phyloP scores from a whole-genome alignment of 345 rosid species.

The Eucalyptus cloeziana region DNA sequence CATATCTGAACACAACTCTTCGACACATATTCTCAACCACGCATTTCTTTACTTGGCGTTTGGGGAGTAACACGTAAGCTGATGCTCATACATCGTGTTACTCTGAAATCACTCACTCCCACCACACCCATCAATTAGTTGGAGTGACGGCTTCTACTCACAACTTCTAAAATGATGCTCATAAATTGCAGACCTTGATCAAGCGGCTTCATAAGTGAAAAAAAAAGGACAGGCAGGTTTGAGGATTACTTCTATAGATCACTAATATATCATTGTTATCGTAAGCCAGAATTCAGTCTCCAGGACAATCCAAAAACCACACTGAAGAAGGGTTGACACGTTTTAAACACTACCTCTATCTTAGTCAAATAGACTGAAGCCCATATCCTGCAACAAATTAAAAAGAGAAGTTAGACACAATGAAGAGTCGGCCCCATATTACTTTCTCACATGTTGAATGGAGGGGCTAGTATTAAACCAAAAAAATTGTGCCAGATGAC shows the following conservation, averaged over 20 bases:
- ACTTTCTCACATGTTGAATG: background rate
- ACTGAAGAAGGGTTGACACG: background rate
- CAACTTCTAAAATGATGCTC: background rate
- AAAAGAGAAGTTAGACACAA: background rate
- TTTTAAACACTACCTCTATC: background rate
- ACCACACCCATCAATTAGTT: background rate
- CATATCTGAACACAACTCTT: background rate
- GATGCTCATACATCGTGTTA: background rate
- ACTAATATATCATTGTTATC: background rate
- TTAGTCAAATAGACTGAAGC: slow-evolving; percentile 50
- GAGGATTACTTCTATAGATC: background rate
- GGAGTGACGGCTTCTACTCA: background rate
- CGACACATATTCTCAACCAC: background rate
- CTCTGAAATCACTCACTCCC: background rate
- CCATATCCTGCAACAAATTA: slow-evolving; percentile 42
- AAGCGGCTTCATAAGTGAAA: background rate
- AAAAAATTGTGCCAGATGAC: background rate
- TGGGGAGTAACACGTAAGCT: background rate
- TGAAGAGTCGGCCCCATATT: background rate
- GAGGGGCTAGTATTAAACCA: background rate
- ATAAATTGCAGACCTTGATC: background rate
- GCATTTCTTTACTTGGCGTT: background rate
- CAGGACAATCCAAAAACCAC: background rate
- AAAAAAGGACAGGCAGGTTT: background rate
- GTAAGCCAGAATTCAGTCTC: background rate